Evolutionary conservation across 441 rosid genomes (phyloP), one percentile per base, ranked within the genome.

Genomic region (Populus trichocarpa): DNA sequence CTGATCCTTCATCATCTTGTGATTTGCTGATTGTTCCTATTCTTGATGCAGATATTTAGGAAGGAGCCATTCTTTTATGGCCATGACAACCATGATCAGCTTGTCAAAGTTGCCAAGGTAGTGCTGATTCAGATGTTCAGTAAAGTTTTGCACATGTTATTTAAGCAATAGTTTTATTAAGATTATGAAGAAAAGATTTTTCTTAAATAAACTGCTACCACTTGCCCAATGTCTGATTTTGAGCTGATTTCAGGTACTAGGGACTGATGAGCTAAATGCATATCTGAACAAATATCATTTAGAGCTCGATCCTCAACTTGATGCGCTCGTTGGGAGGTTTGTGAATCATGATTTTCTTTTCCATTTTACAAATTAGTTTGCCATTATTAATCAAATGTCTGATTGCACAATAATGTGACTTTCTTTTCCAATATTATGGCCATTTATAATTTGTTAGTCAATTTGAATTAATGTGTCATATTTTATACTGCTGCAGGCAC

Each of bases 41-140:
- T 32, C 53, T 77, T 78, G 22, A 2, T 81, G 75, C 77, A 92
- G 98, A 93, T 96, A 82, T 96, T 96, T 73, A 90, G 97, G 69
- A 93, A 96, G 84, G 98, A 96, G 78, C 99, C 98, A 32, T 94
- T 96, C 87, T 96, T 96, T 84, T 94, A 94, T 81, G 98, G 99
- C 65, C 97, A 93, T 77, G 99, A 94, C 88, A 96, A 96, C 85
- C 96, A 96, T 73, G 99, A 96, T 85, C 99, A 96, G 76, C 93
- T 94, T 25, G 98, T 94, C 71, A 96, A 94, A 88, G 90, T 94
- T 81, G 98, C 98, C 5, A 94, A 92, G 98, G 99, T 94, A 86
- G 80, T 76, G 4, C 70, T 73, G n/a, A 18, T 63, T 79, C 16
- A 75, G 14, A 22, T 63, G 36, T 46, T 75, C 75, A 32, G 16